Evolutionary conservation across 2,329 filamentous ascomycete genomes (phyloP).

Genomic region (Corynespora cassiicola): DNA sequence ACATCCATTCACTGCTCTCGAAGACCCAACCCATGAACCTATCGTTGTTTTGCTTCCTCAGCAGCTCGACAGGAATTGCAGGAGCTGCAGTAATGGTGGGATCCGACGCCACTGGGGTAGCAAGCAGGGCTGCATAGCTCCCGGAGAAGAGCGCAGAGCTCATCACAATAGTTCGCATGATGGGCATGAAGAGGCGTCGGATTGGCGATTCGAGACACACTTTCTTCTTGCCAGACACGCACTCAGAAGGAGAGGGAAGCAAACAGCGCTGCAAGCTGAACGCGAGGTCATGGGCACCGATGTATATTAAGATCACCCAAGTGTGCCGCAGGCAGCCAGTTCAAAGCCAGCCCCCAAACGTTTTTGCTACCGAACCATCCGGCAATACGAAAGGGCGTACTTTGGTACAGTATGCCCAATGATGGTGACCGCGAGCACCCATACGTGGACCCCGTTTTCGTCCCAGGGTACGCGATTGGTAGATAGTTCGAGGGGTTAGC

Average conservation of each 20-base stretch:
- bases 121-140: conserved; percentile 20
- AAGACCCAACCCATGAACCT: conserved; percentile 32
- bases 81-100: conserved; percentile 33
- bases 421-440: too few relatives aligned
- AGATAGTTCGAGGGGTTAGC: conserved; percentile 17
- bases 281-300: too few relatives aligned
- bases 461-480: conserved; percentile 15
- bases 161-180: conserved; percentile 15
- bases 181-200: conserved; percentile 1
- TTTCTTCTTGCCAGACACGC: background rate
- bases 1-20: conserved; percentile 16
- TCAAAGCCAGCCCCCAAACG: too few relatives aligned
- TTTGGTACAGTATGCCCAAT: too few relatives aligned
- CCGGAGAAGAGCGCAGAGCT: conserved; percentile 19
- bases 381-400: too few relatives aligned
- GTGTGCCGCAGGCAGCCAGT: too few relatives aligned
- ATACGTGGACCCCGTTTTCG: too few relatives aligned
- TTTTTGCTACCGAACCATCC: too few relatives aligned
- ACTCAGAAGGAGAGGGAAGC: conserved; percentile 1
- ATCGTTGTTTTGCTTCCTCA: conserved; percentile 29
- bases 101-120: conserved; percentile 19
- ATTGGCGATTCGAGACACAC: background rate
- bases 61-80: conserved; percentile 22
- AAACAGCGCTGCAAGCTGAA: conserved; percentile 3
- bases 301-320: too few relatives aligned